Conservation (phyloP, 2,329 filamentous ascomycete genomes). For the Clonostachys solani region DNA sequence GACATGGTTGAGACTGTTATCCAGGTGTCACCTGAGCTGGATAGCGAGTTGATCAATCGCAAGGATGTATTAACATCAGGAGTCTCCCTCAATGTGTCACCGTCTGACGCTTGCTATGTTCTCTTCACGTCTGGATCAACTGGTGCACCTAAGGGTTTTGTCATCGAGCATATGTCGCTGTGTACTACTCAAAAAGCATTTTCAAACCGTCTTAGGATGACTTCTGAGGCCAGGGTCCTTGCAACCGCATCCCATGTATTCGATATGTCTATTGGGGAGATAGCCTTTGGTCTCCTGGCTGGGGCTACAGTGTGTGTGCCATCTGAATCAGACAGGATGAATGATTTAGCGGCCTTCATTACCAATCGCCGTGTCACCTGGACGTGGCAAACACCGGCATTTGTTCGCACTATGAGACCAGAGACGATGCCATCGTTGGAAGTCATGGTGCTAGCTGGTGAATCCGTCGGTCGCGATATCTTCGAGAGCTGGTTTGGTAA, state of each 20-base stretch:
- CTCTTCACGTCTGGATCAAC: slow-evolving; percentile 15
- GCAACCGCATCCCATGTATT: slow-evolving; percentile 2
- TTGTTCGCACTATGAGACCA: slow-evolving; percentile 5
- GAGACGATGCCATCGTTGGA: slow-evolving; percentile 2
- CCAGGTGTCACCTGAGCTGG: background rate
- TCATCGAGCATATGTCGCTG: slow-evolving; percentile 10
- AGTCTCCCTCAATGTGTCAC: slow-evolving; percentile 11
- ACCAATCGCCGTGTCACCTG: slow-evolving; percentile 5
- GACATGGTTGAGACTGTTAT: background rate
- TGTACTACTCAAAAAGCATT: slow-evolving; percentile 9
- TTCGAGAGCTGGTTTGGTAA: slow-evolving; percentile 1
- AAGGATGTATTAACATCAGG: slow-evolving; percentile 18
- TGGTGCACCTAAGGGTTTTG: slow-evolving; percentile 13
- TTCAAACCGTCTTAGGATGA: slow-evolving; percentile 10
- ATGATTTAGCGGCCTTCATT: slow-evolving; percentile 7
- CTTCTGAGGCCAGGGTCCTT: slow-evolving; percentile 9
- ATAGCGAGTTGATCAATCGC: slow-evolving; percentile 12
- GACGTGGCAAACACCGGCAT: slow-evolving; percentile 6
- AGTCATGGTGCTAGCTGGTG: slow-evolving; percentile 4
- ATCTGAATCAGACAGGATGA: slow-evolving; percentile 7
- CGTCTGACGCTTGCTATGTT: background rate
- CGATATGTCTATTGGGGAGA: slow-evolving; percentile 4
- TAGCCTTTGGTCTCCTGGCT: slow-evolving; percentile 4
- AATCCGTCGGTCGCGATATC: slow-evolving; percentile 3
- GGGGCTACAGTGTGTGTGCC: slow-evolving; percentile 7